A percentile compares a stretch with the other conserved stretches of the same genome.
These are phyloP conservation scores for Acacia acuminata DNA, from an alignment of 306 rosid genomes.

Conservation along the genomic window DNA sequence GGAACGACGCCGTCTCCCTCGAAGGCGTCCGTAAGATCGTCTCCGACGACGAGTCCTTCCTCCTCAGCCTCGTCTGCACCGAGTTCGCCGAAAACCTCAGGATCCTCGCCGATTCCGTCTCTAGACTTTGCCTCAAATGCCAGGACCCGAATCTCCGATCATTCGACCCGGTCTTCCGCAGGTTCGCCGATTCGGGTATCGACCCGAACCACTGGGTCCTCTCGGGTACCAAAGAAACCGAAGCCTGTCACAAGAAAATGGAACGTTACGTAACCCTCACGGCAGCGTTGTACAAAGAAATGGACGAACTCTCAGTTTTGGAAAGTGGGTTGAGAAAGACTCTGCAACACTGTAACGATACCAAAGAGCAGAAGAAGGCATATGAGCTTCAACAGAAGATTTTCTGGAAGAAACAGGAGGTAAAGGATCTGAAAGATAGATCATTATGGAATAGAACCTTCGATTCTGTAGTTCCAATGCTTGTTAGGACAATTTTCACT, in stretches of 20 bases:
- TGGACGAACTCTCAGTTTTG: constrained; percentile 65
- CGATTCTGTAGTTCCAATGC: constrained; percentile 58
- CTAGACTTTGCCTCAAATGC: constrained; percentile 51
- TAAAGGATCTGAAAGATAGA: constrained; percentile 71
- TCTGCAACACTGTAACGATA: constrained; percentile 15
- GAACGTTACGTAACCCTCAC: constrained; percentile 76
- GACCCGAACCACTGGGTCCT: constrained; percentile 67
- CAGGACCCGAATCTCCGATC: constrained; percentile 38
- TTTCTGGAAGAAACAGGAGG: constrained; percentile 80
- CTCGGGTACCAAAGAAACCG: constrained; percentile 59
- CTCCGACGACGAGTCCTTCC: constrained; percentile 78
- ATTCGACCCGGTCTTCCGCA: constrained; percentile 47
- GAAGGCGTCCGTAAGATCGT: constrained; percentile 80
- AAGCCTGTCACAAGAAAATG: constrained; percentile 59
- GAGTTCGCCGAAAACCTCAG: constrained; percentile 67
- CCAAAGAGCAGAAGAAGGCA: constrained; percentile 58
- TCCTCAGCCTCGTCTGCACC: constrained; percentile 72
- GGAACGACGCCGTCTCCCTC: constrained; percentile 63
- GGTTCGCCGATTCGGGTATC: constrained; percentile 67
- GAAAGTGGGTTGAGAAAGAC: constrained; percentile 59
- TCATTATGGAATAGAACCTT: constrained; percentile 80
- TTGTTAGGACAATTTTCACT: constrained; percentile 70
- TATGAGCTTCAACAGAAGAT: constrained; percentile 82
- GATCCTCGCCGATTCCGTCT: constrained; percentile 48
- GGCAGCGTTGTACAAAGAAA: constrained; percentile 63